Evolutionary conservation across 495 filamentous ascomycete species (phyloP), one percentile per base, ranked within the genome.

Genomic region (Rhypophila decipiens): DNA sequence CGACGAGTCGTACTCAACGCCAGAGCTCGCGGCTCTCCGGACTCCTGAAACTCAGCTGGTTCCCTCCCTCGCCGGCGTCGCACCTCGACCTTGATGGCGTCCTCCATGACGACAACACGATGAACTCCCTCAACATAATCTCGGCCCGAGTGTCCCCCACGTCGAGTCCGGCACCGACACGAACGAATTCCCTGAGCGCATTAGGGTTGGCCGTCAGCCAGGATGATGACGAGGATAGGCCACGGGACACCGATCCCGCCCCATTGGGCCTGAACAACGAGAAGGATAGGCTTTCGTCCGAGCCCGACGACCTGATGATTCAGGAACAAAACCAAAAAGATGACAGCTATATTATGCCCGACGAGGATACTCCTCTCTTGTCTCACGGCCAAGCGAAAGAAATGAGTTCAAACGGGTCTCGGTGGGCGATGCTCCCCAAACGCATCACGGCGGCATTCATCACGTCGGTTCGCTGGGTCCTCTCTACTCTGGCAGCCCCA

Each of bases 71-170:
- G 35, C 47, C 53, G 45, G 46, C 22, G 42, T 57, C 58, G 55
- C 58, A 55, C 49, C 24, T 35, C 42, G 45, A 13, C 46, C 60
- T 64, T 66, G 55, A 67, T 67, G 61, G 64, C 59, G 51, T 47
- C 51, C 64, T 56, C 54, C 21, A 58, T 44, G 51, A 55, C 53
- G 53, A 48, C 51, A 47, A 45, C 57, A 90, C 83, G 72, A 98
- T 98, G 91, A 96, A 97, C 84, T 95, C 91, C 60, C 72, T 97
- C 74, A 95, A 95, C 69, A 86, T 96, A 66, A 77, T 98, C 65
- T 94, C 88, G 54, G 79, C 87, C 63, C 83, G 86, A 72, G 87
- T 93, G 48, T 78, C 76, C 53, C 76, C 75, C 50, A 61, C 75
- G 38, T 63, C 75, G 51, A 79, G 73, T 57, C 72, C 74, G 12